Percentiles rank a stretch among this genome's conserved stretches.
Evolutionary conservation across 768 basidiomycete genomes (phyloP).

Genomic region (Xerocomellus amylosporus): DNA sequence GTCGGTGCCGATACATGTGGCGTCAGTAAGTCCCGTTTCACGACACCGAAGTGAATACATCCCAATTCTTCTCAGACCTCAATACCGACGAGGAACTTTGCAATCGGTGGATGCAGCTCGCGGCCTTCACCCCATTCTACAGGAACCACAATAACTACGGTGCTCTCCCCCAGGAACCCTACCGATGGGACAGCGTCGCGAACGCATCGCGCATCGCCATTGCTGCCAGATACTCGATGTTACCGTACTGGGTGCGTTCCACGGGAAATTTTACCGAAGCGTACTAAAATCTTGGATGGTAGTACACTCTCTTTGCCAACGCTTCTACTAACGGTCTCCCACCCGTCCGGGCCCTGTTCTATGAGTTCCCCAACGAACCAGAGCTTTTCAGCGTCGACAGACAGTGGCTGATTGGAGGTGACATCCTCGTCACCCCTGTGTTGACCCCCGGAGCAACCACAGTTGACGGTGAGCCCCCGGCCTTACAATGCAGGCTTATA

Average conservation of each 20-base stretch:
- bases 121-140: conserved; percentile 80
- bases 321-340: conserved; percentile 64
- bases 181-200: conserved; percentile 77
- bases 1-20: conserved; percentile 71
- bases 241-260: conserved; percentile 73
- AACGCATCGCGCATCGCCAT: conserved; percentile 71
- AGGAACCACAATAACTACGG: conserved; percentile 71
- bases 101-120: conserved; percentile 84
- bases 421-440: conserved; percentile 76
- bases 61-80: conserved; percentile 26
- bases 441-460: conserved; percentile 63
- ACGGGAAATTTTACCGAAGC: not conserved
- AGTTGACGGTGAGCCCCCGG: conserved; percentile 51
- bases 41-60: not conserved
- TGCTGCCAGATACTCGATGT: conserved; percentile 61
- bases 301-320: conserved; percentile 76
- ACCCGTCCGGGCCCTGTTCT: conserved; percentile 73
- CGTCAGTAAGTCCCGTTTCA: conserved; percentile 21
- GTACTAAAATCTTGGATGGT: conserved; percentile 1
- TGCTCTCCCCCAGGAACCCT: conserved; percentile 76
- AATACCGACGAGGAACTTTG: conserved; percentile 82
- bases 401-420: conserved; percentile 70
- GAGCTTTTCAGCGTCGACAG: conserved; percentile 58
- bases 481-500: not conserved
- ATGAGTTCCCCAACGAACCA: conserved; percentile 70